Evolutionary conservation across 2,329 filamentous ascomycete genomes (phyloP).

Genomic region (Zymoseptoria ardabiliae): DNA sequence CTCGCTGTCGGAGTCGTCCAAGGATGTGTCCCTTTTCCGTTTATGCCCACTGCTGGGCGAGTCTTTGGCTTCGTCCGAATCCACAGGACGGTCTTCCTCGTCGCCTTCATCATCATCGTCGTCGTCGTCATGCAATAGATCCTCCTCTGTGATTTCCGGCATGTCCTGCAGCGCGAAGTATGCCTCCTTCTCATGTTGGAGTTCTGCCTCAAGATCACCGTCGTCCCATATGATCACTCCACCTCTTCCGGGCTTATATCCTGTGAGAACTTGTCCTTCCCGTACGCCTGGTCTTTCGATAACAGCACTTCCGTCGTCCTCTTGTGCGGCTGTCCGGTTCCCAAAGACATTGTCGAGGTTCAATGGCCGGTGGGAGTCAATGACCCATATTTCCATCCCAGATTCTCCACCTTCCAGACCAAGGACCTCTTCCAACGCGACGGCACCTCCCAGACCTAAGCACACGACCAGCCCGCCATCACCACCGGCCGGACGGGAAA

Average conservation of each 20-base stretch:
- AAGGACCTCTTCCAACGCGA: constrained; percentile 74
- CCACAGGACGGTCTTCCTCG: constrained; percentile 30
- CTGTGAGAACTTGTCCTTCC: constrained; percentile 62
- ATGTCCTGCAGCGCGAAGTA: constrained; percentile 83
- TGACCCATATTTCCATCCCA: constrained; percentile 92
- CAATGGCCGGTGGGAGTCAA: constrained; percentile 89
- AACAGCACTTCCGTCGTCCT: constrained; percentile 20
- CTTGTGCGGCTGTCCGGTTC: constrained; percentile 28
- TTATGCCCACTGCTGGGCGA: constrained; percentile 36
- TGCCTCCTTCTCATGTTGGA: constrained; percentile 66
- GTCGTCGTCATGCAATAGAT: constrained; percentile 53
- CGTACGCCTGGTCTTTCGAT: constrained; percentile 55
- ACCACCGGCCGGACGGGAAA: constrained; percentile 79
- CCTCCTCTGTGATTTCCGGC: constrained; percentile 77
- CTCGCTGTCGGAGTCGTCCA: constrained; percentile 54
- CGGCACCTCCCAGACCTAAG: constrained; percentile 83
- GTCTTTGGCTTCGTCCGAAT: constrained; percentile 24
- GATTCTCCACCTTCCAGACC: constrained; percentile 59
- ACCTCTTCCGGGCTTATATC: constrained; percentile 71
- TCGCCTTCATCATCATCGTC: constrained; percentile 48
- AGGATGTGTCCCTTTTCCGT: constrained; percentile 73
- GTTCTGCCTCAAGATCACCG: constrained; percentile 82
- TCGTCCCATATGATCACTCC: constrained; percentile 94
- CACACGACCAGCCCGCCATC: constrained; percentile 85
- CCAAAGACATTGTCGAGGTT: constrained; percentile 89